Percentiles rank a stretch among this genome's conserved stretches.
Evolutionary conservation across 75 land plant species (phyloP).

Genomic region (Cunninghamia lanceolata): DNA sequence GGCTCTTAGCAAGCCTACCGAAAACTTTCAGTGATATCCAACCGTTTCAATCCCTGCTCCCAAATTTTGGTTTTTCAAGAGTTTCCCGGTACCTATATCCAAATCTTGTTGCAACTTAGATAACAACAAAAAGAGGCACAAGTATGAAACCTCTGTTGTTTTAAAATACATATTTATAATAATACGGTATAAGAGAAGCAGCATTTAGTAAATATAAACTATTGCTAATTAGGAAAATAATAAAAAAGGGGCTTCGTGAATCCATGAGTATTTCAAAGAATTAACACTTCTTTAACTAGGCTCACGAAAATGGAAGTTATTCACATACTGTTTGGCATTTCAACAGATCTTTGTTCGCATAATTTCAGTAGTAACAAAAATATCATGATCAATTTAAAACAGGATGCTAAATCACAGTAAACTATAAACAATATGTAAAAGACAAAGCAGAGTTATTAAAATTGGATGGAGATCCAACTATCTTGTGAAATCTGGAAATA

Average conservation of each 20-base stretch:
- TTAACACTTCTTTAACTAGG: background rate
- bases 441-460: background rate
- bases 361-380: background rate
- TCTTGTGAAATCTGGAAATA: background rate
- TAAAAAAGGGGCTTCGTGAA: background rate
- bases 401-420: background rate
- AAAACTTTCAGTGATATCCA: background rate
- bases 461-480: background rate
- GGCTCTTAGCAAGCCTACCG: background rate
- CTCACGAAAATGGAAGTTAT: background rate
- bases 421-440: background rate
- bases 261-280: background rate
- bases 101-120: no score
- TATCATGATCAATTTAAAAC: background rate
- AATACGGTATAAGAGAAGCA: background rate
- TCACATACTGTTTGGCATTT: background rate
- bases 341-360: background rate
- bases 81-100: no score
- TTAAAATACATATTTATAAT: no score
- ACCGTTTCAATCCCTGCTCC: background rate
- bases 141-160: no score
- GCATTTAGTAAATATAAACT: background rate
- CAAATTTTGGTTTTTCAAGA: no score
- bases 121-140: no score
- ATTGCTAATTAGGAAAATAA: background rate